Evolutionary conservation across 208 protist species (phyloP), one percentile per base, ranked within the genome.

Genomic region (Acanthamoeba sp.): DNA sequence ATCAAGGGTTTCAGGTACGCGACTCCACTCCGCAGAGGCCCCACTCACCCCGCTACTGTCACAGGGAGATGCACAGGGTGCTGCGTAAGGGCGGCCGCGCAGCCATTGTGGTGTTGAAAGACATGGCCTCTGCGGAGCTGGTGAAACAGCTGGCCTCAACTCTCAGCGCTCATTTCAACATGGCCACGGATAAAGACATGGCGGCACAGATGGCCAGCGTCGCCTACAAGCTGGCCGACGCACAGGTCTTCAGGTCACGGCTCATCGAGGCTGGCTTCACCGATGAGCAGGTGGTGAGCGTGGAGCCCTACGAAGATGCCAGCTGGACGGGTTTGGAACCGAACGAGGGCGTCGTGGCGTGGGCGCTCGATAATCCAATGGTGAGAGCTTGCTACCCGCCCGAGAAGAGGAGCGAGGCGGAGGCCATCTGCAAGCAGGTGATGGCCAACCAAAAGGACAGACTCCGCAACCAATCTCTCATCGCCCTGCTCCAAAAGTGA

Each of bases 31-130:
- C 20, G 27, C 27, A 12, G 10, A 48, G 42, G 10, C 6, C 42
- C 42, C 10, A 48, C 42, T 14, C 10, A 48, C 3, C 42, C 42
- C 10, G 22, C 36, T 82, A 36, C 9, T 48, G 3, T 24, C 27
- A 82, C 76, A 85, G 76, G 45, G 76, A 85, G 36, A 85, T 85
- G 42, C 42, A 55, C 9, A 20, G 76, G 4, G 76, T 85, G 76
- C 42, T 85, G 27, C 36, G 76, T 29, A 12, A 12, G 5, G 76
- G 76, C 18, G 76, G 76, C 4, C 10, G 76, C 1, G 76, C 76
- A 22, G 76, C 20, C 76, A 85, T 85, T 29, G 76, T 32, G 2
- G 34, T 55, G 36, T 85, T 12, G 76, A 45, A 85, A 20, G 20
- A 59, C 1, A 2, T 36, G 12, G 36, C 22, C 9, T 6, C 55